Evolutionary conservation across 2,329 filamentous ascomycete genomes (phyloP).

Genomic region (Aspergillus ustus): DNA sequence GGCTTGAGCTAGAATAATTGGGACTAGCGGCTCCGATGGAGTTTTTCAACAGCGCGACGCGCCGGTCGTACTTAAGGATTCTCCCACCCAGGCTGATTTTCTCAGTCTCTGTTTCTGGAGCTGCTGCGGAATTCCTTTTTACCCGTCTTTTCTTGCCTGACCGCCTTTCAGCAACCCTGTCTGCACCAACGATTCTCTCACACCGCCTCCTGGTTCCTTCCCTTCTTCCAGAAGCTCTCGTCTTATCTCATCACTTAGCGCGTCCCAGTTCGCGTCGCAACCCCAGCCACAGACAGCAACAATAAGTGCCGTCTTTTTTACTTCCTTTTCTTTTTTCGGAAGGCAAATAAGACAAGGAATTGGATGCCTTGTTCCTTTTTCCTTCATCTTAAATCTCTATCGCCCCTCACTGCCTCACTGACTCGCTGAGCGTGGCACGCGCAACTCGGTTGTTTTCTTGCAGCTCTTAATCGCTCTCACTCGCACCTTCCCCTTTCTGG

Average conservation of each 20-base stretch:
- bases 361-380: slow-evolving; percentile 12
- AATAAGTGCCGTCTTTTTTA: slow-evolving; percentile 16
- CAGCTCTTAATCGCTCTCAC: slow-evolving; percentile 19
- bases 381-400: slow-evolving; percentile 18
- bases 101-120: slow-evolving; percentile 44
- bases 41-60: slow-evolving; percentile 35
- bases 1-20: slow-evolving; percentile 39
- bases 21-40: slow-evolving; percentile 42
- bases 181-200: slow-evolving; percentile 7
- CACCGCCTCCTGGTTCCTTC: slow-evolving; percentile 20
- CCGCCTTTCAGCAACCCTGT: slow-evolving; percentile 19
- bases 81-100: slow-evolving; percentile 46
- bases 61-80: slow-evolving; percentile 49
- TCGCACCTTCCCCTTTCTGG: slow-evolving; percentile 19
- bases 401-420: slow-evolving; percentile 18
- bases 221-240: slow-evolving; percentile 9
- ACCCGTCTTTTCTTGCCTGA: slow-evolving; percentile 19
- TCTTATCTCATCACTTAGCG: slow-evolving; percentile 22
- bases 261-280: slow-evolving; percentile 29
- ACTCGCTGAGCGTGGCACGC: slow-evolving; percentile 21
- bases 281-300: slow-evolving; percentile 26
- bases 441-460: slow-evolving; percentile 23
- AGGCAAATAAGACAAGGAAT: slow-evolving; percentile 5
- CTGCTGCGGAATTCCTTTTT: slow-evolving; percentile 31
- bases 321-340: slow-evolving; percentile 16